Percentiles rank a stretch among this genome's conserved stretches.
phyloP scores from a whole-genome alignment of 208 protist genomes.

The Trypanosoma grayi region DNA sequence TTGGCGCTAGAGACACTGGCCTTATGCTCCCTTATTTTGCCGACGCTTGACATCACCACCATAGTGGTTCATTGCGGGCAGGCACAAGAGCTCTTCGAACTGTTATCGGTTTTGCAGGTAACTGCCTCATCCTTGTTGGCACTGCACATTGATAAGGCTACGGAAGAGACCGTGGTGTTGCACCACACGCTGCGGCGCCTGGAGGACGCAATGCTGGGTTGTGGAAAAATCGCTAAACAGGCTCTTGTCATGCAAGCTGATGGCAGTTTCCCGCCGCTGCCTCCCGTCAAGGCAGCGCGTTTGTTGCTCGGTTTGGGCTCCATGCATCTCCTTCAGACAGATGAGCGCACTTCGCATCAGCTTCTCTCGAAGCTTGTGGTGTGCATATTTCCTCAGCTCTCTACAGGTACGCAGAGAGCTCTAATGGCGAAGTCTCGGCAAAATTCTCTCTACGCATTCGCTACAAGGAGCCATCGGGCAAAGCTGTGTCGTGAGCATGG shows the following conservation, averaged over 20 bases:
- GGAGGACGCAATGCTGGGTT: conserved; percentile 33
- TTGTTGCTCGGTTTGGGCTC: conserved; percentile 41
- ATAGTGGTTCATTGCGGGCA: conserved; percentile 28
- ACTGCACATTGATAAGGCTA: conserved; percentile 1
- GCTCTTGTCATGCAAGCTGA: conserved; percentile 22
- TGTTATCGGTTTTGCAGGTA: conserved; percentile 56
- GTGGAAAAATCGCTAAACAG: conserved; percentile 25
- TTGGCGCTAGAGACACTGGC: conserved; percentile 63
- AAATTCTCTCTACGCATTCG: conserved; percentile 67
- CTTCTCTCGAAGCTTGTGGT: conserved; percentile 40
- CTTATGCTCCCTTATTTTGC: conserved; percentile 44
- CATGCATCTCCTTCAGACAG: conserved; percentile 39
- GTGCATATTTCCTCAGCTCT: conserved; percentile 68
- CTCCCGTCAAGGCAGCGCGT: conserved; percentile 31
- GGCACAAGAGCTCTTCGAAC: conserved; percentile 37
- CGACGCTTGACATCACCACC: conserved; percentile 30
- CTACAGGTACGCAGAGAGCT: conserved; percentile 53
- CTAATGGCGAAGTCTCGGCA: conserved; percentile 55
- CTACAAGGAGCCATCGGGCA: conserved; percentile 54
- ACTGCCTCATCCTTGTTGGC: conserved; percentile 44
- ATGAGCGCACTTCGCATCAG: conserved; percentile 16
- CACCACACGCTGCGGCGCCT: conserved; percentile 34
- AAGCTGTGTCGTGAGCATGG: conserved; percentile 46
- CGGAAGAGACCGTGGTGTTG: conserved; percentile 3
- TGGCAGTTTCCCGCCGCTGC: not conserved